These are phyloP conservation scores for Brasenia schreberi DNA, from an alignment of 164 flowering plant genomes.

Conservation along the genomic window DNA sequence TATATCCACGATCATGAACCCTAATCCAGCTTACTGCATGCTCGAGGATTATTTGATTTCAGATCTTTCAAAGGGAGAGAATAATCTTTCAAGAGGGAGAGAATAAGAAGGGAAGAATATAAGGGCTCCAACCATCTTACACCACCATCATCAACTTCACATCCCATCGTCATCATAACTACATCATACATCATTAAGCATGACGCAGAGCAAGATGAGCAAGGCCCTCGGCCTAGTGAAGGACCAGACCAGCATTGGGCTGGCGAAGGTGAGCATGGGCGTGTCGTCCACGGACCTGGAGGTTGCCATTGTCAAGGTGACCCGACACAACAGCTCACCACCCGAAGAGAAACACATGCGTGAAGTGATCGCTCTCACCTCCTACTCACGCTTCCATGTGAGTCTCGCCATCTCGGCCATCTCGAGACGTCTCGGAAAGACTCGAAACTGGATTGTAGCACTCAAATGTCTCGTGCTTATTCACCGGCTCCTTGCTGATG, in stretches of 20 bases:
- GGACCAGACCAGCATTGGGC: conserved; percentile 47
- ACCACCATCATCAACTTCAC: background rate
- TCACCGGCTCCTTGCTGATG: conserved; percentile 59
- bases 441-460: conserved; percentile 79
- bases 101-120: too few species aligned
- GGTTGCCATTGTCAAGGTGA: conserved; percentile 81
- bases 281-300: conserved; percentile 64
- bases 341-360: conserved; percentile 52
- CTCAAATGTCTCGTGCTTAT: conserved; percentile 55
- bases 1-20: too few species aligned
- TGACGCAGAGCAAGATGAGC: conserved; percentile 57
- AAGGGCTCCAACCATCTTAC: too few species aligned
- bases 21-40: too few species aligned
- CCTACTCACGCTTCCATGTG: conserved; percentile 38
- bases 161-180: background rate
- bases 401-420: conserved; percentile 43
- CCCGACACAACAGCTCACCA: conserved; percentile 74
- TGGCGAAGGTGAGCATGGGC: conserved; percentile 14
- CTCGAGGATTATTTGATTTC: too few species aligned
- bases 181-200: conserved; percentile 1
- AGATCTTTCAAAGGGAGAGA: too few species aligned
- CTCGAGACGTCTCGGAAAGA: conserved; percentile 59
- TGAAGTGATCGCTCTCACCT: conserved; percentile 43
- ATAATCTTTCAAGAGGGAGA: too few species aligned
- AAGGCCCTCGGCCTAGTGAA: conserved; percentile 78